A percentile compares a stretch with the other conserved stretches of the same genome.
Evolutionary conservation across 805 yeast genomes (phyloP).

Genomic region (Candida ipomoeae): DNA sequence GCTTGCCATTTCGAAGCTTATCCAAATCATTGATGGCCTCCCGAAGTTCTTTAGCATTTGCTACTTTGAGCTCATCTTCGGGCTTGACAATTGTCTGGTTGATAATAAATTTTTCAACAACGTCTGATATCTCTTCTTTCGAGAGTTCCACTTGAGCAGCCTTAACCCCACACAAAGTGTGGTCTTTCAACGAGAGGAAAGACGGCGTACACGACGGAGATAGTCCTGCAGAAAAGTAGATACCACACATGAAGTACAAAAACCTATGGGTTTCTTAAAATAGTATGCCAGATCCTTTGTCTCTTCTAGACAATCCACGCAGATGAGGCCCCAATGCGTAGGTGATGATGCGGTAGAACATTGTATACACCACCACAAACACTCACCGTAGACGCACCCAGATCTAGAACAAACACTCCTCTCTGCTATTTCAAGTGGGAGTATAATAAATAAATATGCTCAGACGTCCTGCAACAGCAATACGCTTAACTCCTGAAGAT

Average conservation of each 20-base stretch:
- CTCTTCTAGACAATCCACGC: background rate
- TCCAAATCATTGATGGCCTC: background rate
- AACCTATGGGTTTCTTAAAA: background rate
- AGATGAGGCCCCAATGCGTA: background rate
- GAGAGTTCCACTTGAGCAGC: constrained; percentile 4
- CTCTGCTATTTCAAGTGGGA: background rate
- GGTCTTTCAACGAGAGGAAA: background rate
- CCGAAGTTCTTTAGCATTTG: constrained; percentile 10
- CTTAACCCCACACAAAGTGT: background rate
- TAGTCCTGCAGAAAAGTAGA: constrained; percentile 8
- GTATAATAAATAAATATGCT: constrained; percentile 41
- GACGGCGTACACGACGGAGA: background rate
- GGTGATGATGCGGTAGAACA: background rate
- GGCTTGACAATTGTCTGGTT: constrained; percentile 6
- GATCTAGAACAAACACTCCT: background rate
- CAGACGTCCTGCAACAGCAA: constrained; percentile 67
- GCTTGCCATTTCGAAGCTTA: constrained; percentile 1
- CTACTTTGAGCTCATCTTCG: constrained; percentile 26
- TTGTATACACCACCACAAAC: constrained; percentile 2
- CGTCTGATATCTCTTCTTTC: constrained; percentile 2
- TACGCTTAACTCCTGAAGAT: constrained; percentile 66
- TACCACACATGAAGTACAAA: constrained; percentile 15
- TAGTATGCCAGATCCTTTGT: background rate
- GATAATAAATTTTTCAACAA: constrained; percentile 9
- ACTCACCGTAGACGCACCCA: background rate